Evolutionary conservation across 2,329 filamentous ascomycete species (phyloP).

Genomic region (Graphilbum ipis-grandicollis): DNA sequence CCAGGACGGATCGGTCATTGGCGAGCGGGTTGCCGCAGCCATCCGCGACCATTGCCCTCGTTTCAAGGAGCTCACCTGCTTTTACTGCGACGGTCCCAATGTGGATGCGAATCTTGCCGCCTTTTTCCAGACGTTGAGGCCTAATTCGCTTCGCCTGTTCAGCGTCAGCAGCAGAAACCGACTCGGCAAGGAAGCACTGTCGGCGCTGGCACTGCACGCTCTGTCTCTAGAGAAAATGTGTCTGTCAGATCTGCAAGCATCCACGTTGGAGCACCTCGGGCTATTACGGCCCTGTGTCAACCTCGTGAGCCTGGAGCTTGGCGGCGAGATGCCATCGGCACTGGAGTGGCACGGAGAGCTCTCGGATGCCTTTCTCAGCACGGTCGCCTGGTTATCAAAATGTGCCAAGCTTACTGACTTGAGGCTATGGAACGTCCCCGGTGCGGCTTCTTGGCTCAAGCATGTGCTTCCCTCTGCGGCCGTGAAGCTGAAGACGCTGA

Average conservation of each 20-base stretch:
- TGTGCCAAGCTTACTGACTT: constrained; percentile 31
- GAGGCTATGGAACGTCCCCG: constrained; percentile 29
- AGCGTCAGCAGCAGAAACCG: constrained; percentile 37
- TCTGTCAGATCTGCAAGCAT: constrained; percentile 14
- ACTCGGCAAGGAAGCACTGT: constrained; percentile 35
- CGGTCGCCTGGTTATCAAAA: constrained; percentile 15
- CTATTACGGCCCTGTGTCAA: constrained; percentile 16
- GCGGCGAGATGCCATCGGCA: constrained; percentile 10
- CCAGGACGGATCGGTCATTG: constrained; percentile 42
- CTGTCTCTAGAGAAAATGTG: constrained; percentile 16
- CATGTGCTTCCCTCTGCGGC: constrained; percentile 23
- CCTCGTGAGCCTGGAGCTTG: constrained; percentile 18
- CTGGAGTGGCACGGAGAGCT: constrained; percentile 9
- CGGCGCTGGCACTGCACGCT: constrained; percentile 29
- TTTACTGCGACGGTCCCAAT: constrained; percentile 22
- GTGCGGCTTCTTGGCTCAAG: constrained; percentile 32
- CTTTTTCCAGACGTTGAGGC: constrained; percentile 37
- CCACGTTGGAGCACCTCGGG: constrained; percentile 14
- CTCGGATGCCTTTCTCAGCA: constrained; percentile 12
- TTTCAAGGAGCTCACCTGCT: constrained; percentile 44
- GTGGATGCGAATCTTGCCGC: constrained; percentile 38
- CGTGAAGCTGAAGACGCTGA: constrained; percentile 27
- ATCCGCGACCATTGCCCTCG: constrained; percentile 41
- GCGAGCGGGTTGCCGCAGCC: constrained; percentile 31
- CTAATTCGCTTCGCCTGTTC: constrained; percentile 40